Base-by-base conservation (phyloP, 768 basidiomycete genomes). In the Suillus subaureus region DNA sequence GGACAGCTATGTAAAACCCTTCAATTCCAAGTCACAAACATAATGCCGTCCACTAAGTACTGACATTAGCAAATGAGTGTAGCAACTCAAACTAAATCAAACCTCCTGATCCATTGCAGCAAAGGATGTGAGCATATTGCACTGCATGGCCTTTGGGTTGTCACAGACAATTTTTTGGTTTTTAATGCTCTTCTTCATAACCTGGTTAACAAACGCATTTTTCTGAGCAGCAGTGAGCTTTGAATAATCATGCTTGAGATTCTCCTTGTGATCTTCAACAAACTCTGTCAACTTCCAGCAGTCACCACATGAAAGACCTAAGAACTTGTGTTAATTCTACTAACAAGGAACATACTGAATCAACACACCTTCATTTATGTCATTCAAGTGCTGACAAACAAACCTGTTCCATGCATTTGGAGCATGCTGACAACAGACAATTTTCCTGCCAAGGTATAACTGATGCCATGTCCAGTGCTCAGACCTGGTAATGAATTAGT, bases 1-100 rank as follows among this genome's bases (percentile, higher is more conserved):
- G 9, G 33, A 66, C 65, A 28, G 52, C 61, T 4, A 66, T 43
- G 11, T 45, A 62, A 28, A 66, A 66, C 2, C 61, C 65, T 31
- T 66, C 49, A 3, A 62, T 31, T 6, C 61, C 65, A 6, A 54
- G 42, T 5, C 51, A 49, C 4, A 37, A 12, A 33, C 52, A 65
- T 3, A 66, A 18, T 13, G 52, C 21, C 8, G 37, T 62, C 65
- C 65, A 66, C 65, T 66, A 12, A 26, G 6, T n/a, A 47, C 45
- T 3, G 15, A 16, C 18, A 61, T 42, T 21, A 61, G 60, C 40
- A 42, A 61, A 23, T 23, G 9, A 33, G 26, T 28, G 40, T 61
- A 42, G 33, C 26, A 35, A 42, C 33, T 11, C 40, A 37, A 11
- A 28, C 16, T 4, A 21, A 42, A 61, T 21, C 40, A 35, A 3